These are phyloP conservation scores for Hyparrhenia diplandra DNA, from an alignment of 176 grass and related monocot genomes.

Conservation along the genomic window DNA sequence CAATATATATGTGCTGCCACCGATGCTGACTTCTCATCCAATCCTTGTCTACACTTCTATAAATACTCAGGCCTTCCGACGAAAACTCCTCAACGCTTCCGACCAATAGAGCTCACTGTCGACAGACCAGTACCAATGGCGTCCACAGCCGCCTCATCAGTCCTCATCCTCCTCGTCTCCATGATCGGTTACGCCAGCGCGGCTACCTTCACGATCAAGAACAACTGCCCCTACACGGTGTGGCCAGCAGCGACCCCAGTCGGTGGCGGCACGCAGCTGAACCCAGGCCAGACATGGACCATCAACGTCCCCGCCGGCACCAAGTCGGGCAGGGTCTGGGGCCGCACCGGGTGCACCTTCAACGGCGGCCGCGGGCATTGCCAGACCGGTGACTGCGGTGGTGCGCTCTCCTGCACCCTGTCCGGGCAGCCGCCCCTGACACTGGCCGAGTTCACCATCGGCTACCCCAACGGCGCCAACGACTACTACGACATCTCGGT, in stretches of 20 bases:
- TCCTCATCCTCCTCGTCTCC: background rate
- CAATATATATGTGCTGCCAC: too few species aligned
- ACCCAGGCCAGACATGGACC: background rate
- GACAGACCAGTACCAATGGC: constrained; percentile 11
- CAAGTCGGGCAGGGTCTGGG: background rate
- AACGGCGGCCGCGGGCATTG: background rate
- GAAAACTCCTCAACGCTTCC: too few species aligned
- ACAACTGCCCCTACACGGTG: constrained; percentile 44
- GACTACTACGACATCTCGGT: constrained; percentile 6
- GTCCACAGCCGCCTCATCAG: background rate
- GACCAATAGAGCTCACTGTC: too few species aligned
- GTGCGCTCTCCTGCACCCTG: background rate
- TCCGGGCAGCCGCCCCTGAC: background rate
- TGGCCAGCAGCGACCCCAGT: constrained; percentile 38
- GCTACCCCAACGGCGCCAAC: background rate
- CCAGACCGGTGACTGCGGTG: background rate
- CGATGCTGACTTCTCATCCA: too few species aligned
- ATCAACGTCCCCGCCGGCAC: background rate
- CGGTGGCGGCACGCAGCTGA: background rate
- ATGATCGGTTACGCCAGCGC: background rate
- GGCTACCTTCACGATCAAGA: constrained; percentile 35
- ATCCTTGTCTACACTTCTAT: too few species aligned
- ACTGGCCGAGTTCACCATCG: constrained; percentile 11
- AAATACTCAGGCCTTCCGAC: too few species aligned
- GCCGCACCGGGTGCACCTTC: background rate